Base-by-base conservation (phyloP, 768 basidiomycete species). In the Pleurotus sapidus region DNA sequence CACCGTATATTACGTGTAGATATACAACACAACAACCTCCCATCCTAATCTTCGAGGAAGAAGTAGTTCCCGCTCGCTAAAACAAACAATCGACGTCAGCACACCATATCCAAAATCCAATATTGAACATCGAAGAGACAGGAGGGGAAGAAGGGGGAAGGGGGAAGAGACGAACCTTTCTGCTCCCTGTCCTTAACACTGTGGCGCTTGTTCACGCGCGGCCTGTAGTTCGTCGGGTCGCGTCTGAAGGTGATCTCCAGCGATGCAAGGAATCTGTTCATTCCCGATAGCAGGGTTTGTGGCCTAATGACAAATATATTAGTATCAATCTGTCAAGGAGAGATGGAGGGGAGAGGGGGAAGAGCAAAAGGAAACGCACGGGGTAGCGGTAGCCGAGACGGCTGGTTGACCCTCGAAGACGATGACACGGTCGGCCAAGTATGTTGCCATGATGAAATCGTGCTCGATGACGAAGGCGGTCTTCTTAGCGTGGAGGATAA, bases 361-460 rank as follows among this genome's bases (percentile, higher is more conserved):
- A 20, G 55, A 55, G 17, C 38, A 40, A 38, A 58, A 50, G 17
- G 38, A 40, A 15, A 80, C 89, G 66, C 70, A 96, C 92, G 89
- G 92, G 23, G 91, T 90, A 17, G 97, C 97, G 40, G 88, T 95
- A 15, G 97, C 95, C 50, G 88, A 55, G 49, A 95, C 72, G 42
- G 95, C 95, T 5, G 97, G 96, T 64, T 85, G 72, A 39, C 92
- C 92, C 69, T 91, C 88, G 64, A 93, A 95, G 11, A 95, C 93
- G 59, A 96, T 94, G 65, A 97, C 94, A 46, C 96, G 90, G 70
- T 99, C 97, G 42, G 97, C 96, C 56, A 99, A 90, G 73, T 99
- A 98, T 2, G 96, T 98, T 3, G 96, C 95, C 96, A 98, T 98
- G 77, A 98, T 97, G 73, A 99, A 98, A 78, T 98, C 96, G 86